Evolutionary conservation across 345 rosid genomes (phyloP).

Genomic region (Psidium friedrichsthalianum): DNA sequence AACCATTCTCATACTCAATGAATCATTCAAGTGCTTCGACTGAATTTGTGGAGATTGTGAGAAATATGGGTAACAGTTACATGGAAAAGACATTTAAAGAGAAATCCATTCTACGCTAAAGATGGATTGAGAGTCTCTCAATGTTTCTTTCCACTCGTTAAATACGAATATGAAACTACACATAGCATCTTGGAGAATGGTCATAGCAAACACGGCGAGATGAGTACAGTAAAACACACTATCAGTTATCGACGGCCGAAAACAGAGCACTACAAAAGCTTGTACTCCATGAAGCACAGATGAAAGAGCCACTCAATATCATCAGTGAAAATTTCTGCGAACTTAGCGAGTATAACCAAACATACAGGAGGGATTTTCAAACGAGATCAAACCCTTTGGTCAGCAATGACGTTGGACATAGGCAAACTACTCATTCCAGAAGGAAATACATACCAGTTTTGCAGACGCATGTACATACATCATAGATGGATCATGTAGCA

Average conservation of each 20-base stretch:
- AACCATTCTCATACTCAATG: background rate
- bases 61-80: background rate
- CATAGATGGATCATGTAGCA: background rate
- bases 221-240: background rate
- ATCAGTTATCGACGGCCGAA: background rate
- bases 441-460: background rate
- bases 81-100: background rate
- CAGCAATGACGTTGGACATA: background rate
- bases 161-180: background rate
- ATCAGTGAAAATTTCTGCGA: background rate
- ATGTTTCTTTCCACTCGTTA: background rate
- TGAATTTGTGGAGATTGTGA: background rate
- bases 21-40: background rate
- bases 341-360: background rate
- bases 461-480: background rate
- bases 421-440: background rate
- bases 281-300: background rate
- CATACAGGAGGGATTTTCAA: background rate
- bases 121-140: background rate
- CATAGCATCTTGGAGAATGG: background rate
- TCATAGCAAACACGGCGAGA: background rate
- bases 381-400: background rate
- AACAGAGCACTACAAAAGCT: background rate
- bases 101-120: background rate
- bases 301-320: background rate